A percentile compares a stretch with the other conserved stretches of the same genome.
These are phyloP conservation scores for Codiaeum variegatum DNA, from an alignment of 441 rosid genomes.

Conservation along the genomic window DNA sequence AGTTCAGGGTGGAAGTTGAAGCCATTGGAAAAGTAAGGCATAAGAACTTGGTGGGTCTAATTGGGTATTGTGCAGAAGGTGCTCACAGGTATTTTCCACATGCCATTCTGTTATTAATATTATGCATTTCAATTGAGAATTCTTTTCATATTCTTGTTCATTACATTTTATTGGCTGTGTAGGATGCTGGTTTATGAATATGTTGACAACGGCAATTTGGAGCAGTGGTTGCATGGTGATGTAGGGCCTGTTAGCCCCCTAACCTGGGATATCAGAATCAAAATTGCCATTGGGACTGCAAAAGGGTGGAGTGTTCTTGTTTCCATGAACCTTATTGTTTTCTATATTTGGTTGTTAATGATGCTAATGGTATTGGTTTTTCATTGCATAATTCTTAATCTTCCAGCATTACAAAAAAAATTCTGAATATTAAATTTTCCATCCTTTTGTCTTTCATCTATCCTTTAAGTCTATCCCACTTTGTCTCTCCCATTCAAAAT, in stretches of 20 bases:
- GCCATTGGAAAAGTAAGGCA: conserved; percentile 95
- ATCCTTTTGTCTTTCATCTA: neutral
- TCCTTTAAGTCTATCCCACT: neutral
- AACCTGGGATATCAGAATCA: conserved; percentile 87
- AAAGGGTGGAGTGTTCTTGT: conserved; percentile 56
- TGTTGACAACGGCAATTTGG: conserved; percentile 87
- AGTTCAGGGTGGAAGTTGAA: conserved; percentile 93
- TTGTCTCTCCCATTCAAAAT: neutral
- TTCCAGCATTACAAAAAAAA: neutral
- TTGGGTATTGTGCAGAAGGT: conserved; percentile 91
- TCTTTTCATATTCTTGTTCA: neutral
- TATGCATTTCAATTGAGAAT: neutral
- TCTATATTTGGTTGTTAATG: neutral
- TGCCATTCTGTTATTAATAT: neutral
- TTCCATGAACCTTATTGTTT: conserved; percentile 1
- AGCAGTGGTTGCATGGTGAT: conserved; percentile 95
- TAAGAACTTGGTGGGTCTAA: conserved; percentile 84
- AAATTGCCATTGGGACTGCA: conserved; percentile 85
- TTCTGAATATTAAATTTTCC: neutral
- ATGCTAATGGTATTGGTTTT: neutral
- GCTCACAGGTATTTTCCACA: conserved; percentile 50
- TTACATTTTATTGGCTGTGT: conserved; percentile 14
- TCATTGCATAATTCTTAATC: neutral
- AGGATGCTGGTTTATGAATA: conserved; percentile 97
- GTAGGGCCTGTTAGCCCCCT: conserved; percentile 84